Base-by-base conservation (phyloP, 257 asterid species). In the Salvia hispanica region DNA sequence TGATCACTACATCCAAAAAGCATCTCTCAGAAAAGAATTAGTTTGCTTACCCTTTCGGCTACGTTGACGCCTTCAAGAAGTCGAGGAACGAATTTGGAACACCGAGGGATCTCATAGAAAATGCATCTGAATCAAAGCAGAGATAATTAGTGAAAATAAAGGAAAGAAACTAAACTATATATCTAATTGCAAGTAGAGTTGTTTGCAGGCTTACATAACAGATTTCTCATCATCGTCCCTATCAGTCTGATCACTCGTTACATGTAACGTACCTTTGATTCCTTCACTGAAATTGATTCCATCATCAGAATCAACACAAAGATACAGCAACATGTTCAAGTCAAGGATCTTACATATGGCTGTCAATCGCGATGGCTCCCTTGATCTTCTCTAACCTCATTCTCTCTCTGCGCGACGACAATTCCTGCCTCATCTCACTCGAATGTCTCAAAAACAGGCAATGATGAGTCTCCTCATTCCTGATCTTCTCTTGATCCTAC, bases 31-130 rank as follows among this genome's bases (percentile, higher is more conserved):
- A 34, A 36, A 36, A 3, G 3, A 6, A 13, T 13, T 11, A 18
- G 16, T 4, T n/a, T 51, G 28, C n/a, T 53, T 42, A 80, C 85
- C 85, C 74, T 71, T 3, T 71, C 76, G 3, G 85, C 82, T 4
- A 58, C 31, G 1, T 37, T 55, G 42, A 80, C 82, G 5, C 73
- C 64, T 58, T 60, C 72, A 13, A 77, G 66, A 46, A 77, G 76
- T 3, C 72, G 62, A 15, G 85, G 85, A 69, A 77, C 25, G 21
- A 36, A 15, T 7, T 18, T 43, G 10, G 7, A 46, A 1, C 14
- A 52, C 33, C 37, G 74, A 16, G 51, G 45, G 11, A 16, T 54
- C 74, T 77, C 82, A 13, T 65, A 80, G 59, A 52, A 73, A 58
- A 76, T 15, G 51, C 79, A 73, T 34, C 82, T 80, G 79, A 57